Evolutionary conservation across 2,329 filamentous ascomycete species (phyloP).

Genomic region (Trichoderma sp.): DNA sequence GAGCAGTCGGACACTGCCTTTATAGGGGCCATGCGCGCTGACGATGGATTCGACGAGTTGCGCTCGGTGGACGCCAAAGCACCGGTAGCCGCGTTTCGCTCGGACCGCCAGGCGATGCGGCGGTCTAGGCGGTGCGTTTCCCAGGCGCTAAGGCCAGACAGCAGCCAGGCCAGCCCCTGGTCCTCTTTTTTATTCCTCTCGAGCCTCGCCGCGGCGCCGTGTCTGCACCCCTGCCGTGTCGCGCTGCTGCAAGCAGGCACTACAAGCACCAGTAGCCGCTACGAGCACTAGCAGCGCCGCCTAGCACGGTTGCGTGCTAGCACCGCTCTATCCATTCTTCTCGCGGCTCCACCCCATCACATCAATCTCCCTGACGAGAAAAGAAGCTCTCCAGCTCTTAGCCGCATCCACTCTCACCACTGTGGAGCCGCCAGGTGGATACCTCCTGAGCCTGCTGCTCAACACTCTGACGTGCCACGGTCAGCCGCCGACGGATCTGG

Average conservation of each 20-base stretch:
- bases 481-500: constrained; percentile 30
- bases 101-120: constrained; percentile 22
- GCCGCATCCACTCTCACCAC: background rate
- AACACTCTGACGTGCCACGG: constrained; percentile 25
- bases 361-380: background rate
- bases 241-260: background rate
- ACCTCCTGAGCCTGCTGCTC: constrained; percentile 10
- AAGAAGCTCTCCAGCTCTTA: constrained; percentile 8
- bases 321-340: background rate
- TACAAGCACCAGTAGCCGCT: background rate
- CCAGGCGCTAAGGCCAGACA: background rate
- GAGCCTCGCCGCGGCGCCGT: background rate
- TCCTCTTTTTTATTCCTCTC: background rate
- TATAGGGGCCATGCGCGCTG: constrained; percentile 15
- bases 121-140: constrained; percentile 15
- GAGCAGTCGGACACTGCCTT: background rate
- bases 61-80: background rate
- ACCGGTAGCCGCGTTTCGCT: constrained; percentile 22
- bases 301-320: background rate
- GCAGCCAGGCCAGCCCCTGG: background rate
- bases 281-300: background rate
- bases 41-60: constrained; percentile 18
- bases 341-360: constrained; percentile 1
- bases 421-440: background rate
- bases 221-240: constrained; percentile 10